Evolutionary conservation across 2,329 filamentous ascomycete genomes (phyloP), one percentile per base, ranked within the genome.

Genomic region (Pyrenochaeta sp.): DNA sequence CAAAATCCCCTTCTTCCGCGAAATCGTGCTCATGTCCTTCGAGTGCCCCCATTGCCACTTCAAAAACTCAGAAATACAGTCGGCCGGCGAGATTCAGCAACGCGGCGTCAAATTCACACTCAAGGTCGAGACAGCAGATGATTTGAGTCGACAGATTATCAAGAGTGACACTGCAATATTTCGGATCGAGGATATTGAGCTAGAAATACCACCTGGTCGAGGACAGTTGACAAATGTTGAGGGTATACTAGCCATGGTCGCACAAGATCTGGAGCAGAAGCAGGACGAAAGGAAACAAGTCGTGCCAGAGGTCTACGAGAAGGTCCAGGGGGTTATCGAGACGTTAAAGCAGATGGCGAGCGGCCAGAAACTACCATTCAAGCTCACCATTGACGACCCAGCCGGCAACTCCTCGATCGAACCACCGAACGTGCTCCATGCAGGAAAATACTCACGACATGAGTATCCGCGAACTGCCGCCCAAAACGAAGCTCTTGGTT

Each of bases 21-120:
- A 99, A 78, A 89, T 99, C 63, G 92, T 99, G 72, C 87, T 99
- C 78, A 97, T 97, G 89, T 98, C 94, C 62, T 99, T 99, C 79
- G 86, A 87, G 66, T 99, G 95, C 83, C 88, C 92, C 5, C 88
- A 97, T 79, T 99, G 95, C 82, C 83, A 88, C 74, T 90, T 94
- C 80, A 88, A 90, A 66, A 97, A 98, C 82, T 93, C 93, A 78
- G 94, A 97, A 71, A 91, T 99, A 69, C 94, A 97, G 76, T 89
- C 93, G 8, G 95, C 95, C 28, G 93, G 93, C 61, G 88, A 93
- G 69, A 94, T 98, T 61, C 95, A 98, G 80, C 90, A 93, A 69
- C 91, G 91, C 72, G 95, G 95, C 52, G 85, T 88, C 22, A 91
- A 90, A 75, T 97, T 94, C 80, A 90, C 92, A 54, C 85, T 98